Evolutionary conservation across 306 rosid genomes (phyloP), one percentile per base, ranked within the genome.

Genomic region (Elaeagnus macrophylla): DNA sequence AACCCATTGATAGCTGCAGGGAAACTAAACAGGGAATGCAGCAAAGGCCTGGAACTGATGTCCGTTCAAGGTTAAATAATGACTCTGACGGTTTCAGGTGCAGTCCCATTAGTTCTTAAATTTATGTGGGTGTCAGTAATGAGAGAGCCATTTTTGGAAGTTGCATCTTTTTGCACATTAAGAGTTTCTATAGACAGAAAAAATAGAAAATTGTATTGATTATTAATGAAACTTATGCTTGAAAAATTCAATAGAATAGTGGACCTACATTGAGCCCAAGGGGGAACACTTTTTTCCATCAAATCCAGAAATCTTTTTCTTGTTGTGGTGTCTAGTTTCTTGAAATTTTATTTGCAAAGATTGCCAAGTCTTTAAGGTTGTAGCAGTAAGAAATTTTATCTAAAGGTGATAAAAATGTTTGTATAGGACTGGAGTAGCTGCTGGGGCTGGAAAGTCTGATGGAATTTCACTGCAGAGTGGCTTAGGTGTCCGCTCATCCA

Each of bases 41-140:
- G 64, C 97, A 91, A 71, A 79, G 96, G 63, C 80, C 77, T 51
- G 79, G 65, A 56, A 56, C 82, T 66, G 96, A 91, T 84, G 67
- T 78, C 56, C 83, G 97, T 66, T 84, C 89, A 7, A 88, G 89
- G 77, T 60, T 77, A 76, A 78, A 78, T 56, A 82, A 73, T 65
- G 96, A 91, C 67, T 78, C 86, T 65, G 90, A 81, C 82, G 83
- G 89, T 60, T 91, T 82, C 70, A 91, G 97, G 97, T 91, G 76
- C 62, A 79, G 66, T 71, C 38, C 68, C 54, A 45, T 40, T 38
- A 46, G 44, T 18, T 64, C 36, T 32, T 50, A 32, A 14, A 10
- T 6, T 49, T 16, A 49, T 41, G 38, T 41, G 56, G 1, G 58
- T 47, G 42, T 53, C 64, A 25, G 39, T 59, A 59, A 48, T 48